A percentile compares a stretch with the other conserved stretches of the same genome.
Conservation (phyloP, 78 protist genomes). For the Dictyostelium capitatum region DNA sequence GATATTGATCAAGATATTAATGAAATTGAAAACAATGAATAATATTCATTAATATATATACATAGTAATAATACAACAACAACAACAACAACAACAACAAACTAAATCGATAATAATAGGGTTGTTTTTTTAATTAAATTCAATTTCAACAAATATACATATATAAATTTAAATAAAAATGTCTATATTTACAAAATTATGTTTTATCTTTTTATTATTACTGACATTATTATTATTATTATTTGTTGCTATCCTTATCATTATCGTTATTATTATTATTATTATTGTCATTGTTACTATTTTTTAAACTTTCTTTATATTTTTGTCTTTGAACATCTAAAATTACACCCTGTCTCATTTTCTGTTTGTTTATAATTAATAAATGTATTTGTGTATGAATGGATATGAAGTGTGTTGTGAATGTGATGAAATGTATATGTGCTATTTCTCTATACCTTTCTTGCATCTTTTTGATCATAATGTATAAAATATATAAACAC, state of each 20-base stretch:
- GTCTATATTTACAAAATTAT: conserved; percentile 1
- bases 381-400: neutral
- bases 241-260: too few species aligned
- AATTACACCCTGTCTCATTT: conserved; percentile 41
- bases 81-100: too few species aligned
- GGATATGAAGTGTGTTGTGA: neutral
- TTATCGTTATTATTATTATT: neutral
- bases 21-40: neutral
- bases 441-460: neutral
- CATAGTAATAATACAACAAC: too few species aligned
- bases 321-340: conserved; percentile 42
- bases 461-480: conserved; percentile 29
- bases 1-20: neutral
- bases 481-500: conserved; percentile 28
- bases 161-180: too few species aligned
- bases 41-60: too few species aligned
- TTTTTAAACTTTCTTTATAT: conserved; percentile 37
- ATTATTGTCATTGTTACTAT: neutral
- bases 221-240: neutral
- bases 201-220: neutral
- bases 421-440: neutral
- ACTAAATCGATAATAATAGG: too few species aligned
- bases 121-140: too few species aligned
- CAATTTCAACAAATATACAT: too few species aligned
- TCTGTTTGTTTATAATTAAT: neutral